phyloP scores from a whole-genome alignment of 2,329 filamentous ascomycete genomes.

The Colletotrichum tropicale region DNA sequence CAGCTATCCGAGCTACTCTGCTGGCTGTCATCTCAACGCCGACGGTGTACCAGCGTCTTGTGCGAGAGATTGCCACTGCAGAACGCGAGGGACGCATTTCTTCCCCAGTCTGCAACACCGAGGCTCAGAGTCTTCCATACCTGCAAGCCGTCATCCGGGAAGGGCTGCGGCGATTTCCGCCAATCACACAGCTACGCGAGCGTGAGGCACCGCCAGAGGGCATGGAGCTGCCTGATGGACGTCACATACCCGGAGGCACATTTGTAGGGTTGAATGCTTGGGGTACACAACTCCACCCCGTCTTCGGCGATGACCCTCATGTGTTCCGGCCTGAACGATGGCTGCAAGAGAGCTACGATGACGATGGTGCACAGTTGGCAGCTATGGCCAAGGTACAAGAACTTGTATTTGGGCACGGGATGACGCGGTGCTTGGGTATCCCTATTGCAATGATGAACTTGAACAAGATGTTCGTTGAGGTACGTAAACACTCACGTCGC shows the following conservation, averaged over 20 bases:
- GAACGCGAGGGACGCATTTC: slow-evolving; percentile 49
- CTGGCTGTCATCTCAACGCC: slow-evolving; percentile 58
- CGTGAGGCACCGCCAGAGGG: slow-evolving; percentile 39
- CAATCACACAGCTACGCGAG: slow-evolving; percentile 34
- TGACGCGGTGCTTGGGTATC: slow-evolving; percentile 42
- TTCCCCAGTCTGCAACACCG: slow-evolving; percentile 31
- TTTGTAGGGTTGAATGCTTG: slow-evolving; percentile 36
- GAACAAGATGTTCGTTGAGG: slow-evolving; percentile 30
- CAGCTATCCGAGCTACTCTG: slow-evolving; percentile 56
- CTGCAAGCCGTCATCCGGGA: slow-evolving; percentile 57
- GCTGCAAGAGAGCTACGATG: slow-evolving; percentile 10
- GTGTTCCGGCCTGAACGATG: slow-evolving; percentile 18
- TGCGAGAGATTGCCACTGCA: slow-evolving; percentile 32
- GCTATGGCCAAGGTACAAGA: slow-evolving; percentile 41
- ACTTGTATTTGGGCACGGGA: slow-evolving; percentile 41
- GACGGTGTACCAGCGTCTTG: slow-evolving; percentile 29
- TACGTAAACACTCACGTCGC: neutral
- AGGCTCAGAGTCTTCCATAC: slow-evolving; percentile 44
- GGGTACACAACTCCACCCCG: slow-evolving; percentile 24
- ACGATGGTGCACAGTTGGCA: slow-evolving; percentile 28
- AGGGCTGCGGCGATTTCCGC: slow-evolving; percentile 42
- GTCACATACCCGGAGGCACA: slow-evolving; percentile 34
- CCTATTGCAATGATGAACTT: slow-evolving; percentile 42
- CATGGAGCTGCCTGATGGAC: slow-evolving; percentile 36
- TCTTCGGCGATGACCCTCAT: slow-evolving; percentile 8